Percentiles rank a stretch among this genome's conserved stretches.
These are phyloP conservation scores for Paraphysoderma sedebokerense DNA, from an alignment of 371 early-diverging fungal species.

Conservation along the genomic window DNA sequence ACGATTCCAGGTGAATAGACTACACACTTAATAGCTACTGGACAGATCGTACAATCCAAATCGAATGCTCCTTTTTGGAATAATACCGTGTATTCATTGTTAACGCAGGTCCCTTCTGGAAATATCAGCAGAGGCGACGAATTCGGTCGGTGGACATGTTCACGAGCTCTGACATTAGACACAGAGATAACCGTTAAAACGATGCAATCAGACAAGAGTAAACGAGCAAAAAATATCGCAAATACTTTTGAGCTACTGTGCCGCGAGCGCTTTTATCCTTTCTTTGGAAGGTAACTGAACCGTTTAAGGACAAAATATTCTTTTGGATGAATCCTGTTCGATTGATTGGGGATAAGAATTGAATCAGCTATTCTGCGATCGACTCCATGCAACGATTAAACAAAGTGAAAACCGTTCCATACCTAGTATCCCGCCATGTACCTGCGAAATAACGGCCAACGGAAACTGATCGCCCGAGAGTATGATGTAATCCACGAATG, in stretches of 20 bases:
- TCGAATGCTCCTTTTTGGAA: constrained; percentile 84
- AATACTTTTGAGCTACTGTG: too few species aligned
- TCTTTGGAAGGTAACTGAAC: too few species aligned
- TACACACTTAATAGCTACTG: constrained; percentile 46
- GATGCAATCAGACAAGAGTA: constrained; percentile 53
- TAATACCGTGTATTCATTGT: constrained; percentile 61
- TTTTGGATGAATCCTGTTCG: too few species aligned
- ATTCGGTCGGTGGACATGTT: constrained; percentile 15
- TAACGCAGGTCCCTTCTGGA: constrained; percentile 82
- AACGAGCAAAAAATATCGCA: constrained; percentile 45
- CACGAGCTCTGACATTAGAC: constrained; percentile 21
- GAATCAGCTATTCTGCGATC: too few species aligned
- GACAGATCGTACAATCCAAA: constrained; percentile 42
- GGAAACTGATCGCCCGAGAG: constrained; percentile 51
- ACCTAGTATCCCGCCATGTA: constrained; percentile 38
- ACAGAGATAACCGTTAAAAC: constrained; percentile 40
- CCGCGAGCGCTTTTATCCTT: too few species aligned
- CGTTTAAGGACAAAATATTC: too few species aligned
- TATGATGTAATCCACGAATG: constrained; percentile 62
- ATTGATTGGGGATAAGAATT: too few species aligned
- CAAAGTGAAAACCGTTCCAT: too few species aligned
- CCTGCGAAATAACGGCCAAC: constrained; percentile 59
- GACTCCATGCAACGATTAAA: too few species aligned
- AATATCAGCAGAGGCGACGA: constrained; percentile 49
- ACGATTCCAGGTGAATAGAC: too few species aligned